Evolutionary conservation across 2,329 filamentous ascomycete species (phyloP), one percentile per base, ranked within the genome.

Genomic region (Penicillium sp.): DNA sequence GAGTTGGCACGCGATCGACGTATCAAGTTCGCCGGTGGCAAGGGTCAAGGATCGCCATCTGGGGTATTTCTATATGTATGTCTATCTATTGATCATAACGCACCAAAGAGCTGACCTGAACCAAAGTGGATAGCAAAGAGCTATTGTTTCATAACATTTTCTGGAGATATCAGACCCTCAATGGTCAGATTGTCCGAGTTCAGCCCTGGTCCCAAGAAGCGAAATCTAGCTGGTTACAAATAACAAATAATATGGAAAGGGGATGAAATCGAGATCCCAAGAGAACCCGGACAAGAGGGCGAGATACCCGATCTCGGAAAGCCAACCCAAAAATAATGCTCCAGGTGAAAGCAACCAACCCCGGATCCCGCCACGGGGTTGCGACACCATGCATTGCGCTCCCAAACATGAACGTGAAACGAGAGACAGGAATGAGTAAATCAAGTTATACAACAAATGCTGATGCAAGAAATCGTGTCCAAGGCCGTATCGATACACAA

Each of bases 161-260:
- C 20, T 37, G 13, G 15, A 25, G 6, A 32, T 26, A 25, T 44
- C 36, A 37, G 21, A 39, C 27, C 28, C 14, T 14, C 7, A 17
- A 16, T 17, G 20, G 15, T 21, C 13, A 13, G 33, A 20, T 32
- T 41, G 28, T 39, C 32, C 39, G 38, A 21, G 23, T 37, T 23
- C 30, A 21, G 35, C 33, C 26, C 45, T 41, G 41, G 45, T 41
- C 45, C 47, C 41, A 37, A 46, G 47, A 50, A 59, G 35, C 28
- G 44, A 51, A 57, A 47, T 62, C 58, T 60, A 60, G 48, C 30
- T n/a, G 39, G 43, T 56, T 49, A 46, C 42, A 33, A 37, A 38
- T 51, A 54, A 48, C 21, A 35, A 13, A 43, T 31, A 44, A 40
- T 38, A 39, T 33, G n/a, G n/a, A n/a, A 45, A 33, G 25, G 26